Conservation (phyloP, 2,329 filamentous ascomycete species). For the Ophiostoma himal-ulmi region DNA sequence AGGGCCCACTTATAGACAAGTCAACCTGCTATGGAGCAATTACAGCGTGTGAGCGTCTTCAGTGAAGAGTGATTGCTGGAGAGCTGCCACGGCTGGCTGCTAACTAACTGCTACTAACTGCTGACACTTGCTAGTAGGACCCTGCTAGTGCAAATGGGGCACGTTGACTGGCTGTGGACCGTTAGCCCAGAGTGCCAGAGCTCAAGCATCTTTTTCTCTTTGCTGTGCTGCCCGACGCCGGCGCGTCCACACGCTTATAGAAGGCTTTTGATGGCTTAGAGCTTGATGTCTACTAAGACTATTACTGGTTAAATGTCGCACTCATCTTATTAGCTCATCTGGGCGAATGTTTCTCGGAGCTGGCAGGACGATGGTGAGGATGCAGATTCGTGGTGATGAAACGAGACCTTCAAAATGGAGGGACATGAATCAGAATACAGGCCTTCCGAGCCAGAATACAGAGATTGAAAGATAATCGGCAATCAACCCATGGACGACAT, state of each 20-base stretch:
- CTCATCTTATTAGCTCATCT: background rate
- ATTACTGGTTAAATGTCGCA: conserved; percentile 8
- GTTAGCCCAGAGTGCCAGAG: background rate
- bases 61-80: background rate
- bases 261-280: conserved; percentile 9
- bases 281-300: background rate
- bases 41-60: background rate
- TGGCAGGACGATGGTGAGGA: background rate
- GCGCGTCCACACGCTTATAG: conserved; percentile 7
- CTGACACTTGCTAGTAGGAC: background rate
- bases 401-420: no score
- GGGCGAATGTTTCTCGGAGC: background rate
- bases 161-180: background rate
- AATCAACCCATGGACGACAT: no score
- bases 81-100: background rate
- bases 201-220: background rate
- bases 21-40: background rate
- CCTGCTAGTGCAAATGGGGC: background rate
- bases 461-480: no score
- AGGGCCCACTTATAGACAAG: background rate
- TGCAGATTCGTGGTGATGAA: background rate
- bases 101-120: background rate
- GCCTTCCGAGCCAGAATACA: no score
- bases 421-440: no score
- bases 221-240: conserved; percentile 1